Evolutionary conservation across 768 basidiomycete species (phyloP), one percentile per base, ranked within the genome.

Genomic region (Russula sp.): DNA sequence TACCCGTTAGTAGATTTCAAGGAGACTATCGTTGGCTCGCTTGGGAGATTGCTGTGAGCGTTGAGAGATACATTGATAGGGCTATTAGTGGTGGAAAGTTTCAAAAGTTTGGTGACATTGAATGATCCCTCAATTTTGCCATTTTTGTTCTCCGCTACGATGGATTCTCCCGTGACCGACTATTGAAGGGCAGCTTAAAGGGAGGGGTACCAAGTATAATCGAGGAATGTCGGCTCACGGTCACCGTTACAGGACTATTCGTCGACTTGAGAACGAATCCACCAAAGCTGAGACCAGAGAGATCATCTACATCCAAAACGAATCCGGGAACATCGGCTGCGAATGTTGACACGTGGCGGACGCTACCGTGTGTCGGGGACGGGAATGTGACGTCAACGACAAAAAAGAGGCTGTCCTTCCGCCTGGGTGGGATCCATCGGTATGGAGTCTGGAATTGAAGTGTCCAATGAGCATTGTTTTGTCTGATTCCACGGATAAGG

Each of bases 61-160:
- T 56, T n/a, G 0, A 50, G 14, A 9, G 49, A 56, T n/a, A 9
- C 60, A 1, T 56, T 32, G 48, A 61, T 56, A 13, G 41, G 36
- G 16, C 22, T 9, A 20, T 61, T 56, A 7, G 60, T 50, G 22
- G 55, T 56, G 48, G 13, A 3, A 5, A 61, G 39, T n/a, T 10
- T 51, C 56, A 62, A 34, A 20, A 22, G 11, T 14, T 7, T 10
- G 20, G 56, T 63, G 13, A 22, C 51, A 13, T 53, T 53, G 56
- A 63, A 58, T 10, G 38, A 35, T 35, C 51, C 57, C 11, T 39
- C 43, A 29, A 58, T 53, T 32, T 58, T 58, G n/a, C 56, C 43
- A 3, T 58, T 61, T 35, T 51, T 50, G n/a, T 18, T 13, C 2
- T 61, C 55, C 2, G 46, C 50, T 1, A 52, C 10, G 36, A 62